Percentiles rank a stretch among this genome's conserved stretches.
Evolutionary conservation across 116 monocot genomes (phyloP).

Genomic region (Thalassia testudinum): DNA sequence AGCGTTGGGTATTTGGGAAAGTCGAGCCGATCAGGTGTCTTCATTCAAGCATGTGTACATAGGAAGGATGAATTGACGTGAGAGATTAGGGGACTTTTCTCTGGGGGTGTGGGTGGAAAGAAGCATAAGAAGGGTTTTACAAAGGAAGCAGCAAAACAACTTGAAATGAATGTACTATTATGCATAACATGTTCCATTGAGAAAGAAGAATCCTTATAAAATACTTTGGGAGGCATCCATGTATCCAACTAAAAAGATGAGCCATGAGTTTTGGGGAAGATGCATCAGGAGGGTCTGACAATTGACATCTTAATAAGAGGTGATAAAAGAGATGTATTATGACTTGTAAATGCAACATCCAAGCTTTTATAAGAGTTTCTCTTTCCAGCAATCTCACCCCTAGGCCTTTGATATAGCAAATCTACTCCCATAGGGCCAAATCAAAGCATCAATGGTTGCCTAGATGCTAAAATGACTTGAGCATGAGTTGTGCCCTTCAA

Average conservation of each 20-base stretch:
- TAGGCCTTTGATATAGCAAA: not conserved
- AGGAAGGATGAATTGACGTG: not conserved
- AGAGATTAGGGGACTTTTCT: not conserved
- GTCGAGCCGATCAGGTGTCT: not conserved
- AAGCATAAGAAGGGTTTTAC: not conserved
- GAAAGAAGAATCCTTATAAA: too few relatives aligned
- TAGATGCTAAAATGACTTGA: too few relatives aligned
- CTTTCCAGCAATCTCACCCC: not conserved
- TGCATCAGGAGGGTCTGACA: not conserved
- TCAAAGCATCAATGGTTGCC: not conserved
- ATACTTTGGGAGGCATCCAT: not conserved
- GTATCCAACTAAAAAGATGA: not conserved
- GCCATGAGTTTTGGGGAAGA: not conserved
- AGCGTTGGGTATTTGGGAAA: not conserved
- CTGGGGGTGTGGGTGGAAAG: not conserved
- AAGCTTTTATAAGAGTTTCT: too few relatives aligned
- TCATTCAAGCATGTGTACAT: not conserved
- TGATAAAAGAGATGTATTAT: too few relatives aligned
- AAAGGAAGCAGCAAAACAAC: not conserved
- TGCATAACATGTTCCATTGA: not conserved
- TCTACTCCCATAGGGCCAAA: not conserved
- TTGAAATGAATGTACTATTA: not conserved
- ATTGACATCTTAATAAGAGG: not conserved
- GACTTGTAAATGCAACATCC: too few relatives aligned
- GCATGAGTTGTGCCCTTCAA: too few relatives aligned